Percentiles rank a stretch among this genome's conserved stretches.
phyloP scores from a whole-genome alignment of 2,329 filamentous ascomycete species.

The Colletotrichum sansevieriae region DNA sequence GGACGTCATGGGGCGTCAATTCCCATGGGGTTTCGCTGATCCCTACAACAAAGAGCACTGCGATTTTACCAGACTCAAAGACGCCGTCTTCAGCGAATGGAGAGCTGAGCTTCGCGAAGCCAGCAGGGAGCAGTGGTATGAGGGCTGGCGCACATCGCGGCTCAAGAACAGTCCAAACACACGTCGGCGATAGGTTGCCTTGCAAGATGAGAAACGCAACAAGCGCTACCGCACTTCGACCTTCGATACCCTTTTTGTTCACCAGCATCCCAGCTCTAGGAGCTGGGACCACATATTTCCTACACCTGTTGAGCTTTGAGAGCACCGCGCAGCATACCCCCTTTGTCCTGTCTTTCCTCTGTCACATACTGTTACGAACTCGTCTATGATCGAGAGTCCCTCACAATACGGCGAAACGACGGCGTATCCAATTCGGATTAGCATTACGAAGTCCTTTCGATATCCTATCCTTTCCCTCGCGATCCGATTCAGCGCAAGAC shows the following conservation, averaged over 20 bases:
- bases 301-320: constrained; percentile 44
- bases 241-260: constrained; percentile 39
- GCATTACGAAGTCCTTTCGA: constrained; percentile 36
- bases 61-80: constrained; percentile 91
- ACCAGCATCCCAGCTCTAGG: constrained; percentile 19
- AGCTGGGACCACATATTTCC: constrained; percentile 23
- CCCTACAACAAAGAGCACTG: constrained; percentile 93
- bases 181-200: constrained; percentile 50
- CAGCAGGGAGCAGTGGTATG: constrained; percentile 93
- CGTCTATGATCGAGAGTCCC: constrained; percentile 36
- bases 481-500: constrained; percentile 1
- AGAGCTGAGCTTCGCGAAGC: constrained; percentile 89
- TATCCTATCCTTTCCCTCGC: constrained; percentile 22
- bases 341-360: constrained; percentile 42
- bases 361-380: constrained; percentile 43
- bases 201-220: constrained; percentile 2
- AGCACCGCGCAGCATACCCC: constrained; percentile 54
- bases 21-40: constrained; percentile 97
- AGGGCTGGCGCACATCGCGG: constrained; percentile 87
- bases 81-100: constrained; percentile 95
- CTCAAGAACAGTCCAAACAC: constrained; percentile 66
- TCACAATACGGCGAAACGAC: constrained; percentile 29
- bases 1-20: constrained; percentile 83
- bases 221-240: constrained; percentile 7
- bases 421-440: constrained; percentile 13